Percentiles rank a stretch among this genome's conserved stretches.
These are phyloP conservation scores for Haplosporangium sp. DNA, from an alignment of 371 early-diverging fungal genomes.

Conservation along the genomic window DNA sequence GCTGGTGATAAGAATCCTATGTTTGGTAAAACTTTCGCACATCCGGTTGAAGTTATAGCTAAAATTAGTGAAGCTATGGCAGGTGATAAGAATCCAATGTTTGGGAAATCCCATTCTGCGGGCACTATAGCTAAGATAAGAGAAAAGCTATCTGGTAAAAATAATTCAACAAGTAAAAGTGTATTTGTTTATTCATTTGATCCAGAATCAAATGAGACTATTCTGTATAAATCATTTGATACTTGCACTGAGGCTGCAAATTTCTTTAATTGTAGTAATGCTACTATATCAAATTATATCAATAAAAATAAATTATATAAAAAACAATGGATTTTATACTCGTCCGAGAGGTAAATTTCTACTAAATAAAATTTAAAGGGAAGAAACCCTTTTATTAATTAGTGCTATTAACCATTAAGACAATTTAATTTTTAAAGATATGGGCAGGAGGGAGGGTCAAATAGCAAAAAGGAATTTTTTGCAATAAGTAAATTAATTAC, in stretches of 20 bases:
- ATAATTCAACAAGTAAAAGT: no score
- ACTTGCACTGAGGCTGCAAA: conserved; percentile 18
- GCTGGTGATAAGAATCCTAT: no score
- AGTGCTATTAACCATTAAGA: conserved; percentile 2
- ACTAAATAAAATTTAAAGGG: conserved; percentile 7
- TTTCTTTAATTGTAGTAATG: conserved; percentile 13
- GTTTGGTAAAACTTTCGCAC: not conserved
- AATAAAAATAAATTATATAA: not conserved
- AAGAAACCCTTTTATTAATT: no score
- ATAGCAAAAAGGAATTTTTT: no score
- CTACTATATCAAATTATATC: conserved; percentile 18
- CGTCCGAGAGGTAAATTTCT: conserved; percentile 45
- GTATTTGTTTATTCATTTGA: no score
- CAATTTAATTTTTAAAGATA: conserved; percentile 24
- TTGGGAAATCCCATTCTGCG: conserved; percentile 2
- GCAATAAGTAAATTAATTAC: no score
- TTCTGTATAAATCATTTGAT: no score
- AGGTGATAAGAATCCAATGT: conserved; percentile 8
- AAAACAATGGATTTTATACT: conserved; percentile 20
- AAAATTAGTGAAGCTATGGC: conserved; percentile 5
- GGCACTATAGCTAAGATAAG: not conserved
- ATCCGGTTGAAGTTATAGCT: conserved; percentile 7
- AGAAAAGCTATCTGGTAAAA: not conserved
- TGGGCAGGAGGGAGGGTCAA: no score
- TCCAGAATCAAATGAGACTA: no score